Percentiles rank a stretch among this genome's conserved stretches.
Conservation (phyloP, 2,329 filamentous ascomycete genomes). For the Monosporascus sp. region DNA sequence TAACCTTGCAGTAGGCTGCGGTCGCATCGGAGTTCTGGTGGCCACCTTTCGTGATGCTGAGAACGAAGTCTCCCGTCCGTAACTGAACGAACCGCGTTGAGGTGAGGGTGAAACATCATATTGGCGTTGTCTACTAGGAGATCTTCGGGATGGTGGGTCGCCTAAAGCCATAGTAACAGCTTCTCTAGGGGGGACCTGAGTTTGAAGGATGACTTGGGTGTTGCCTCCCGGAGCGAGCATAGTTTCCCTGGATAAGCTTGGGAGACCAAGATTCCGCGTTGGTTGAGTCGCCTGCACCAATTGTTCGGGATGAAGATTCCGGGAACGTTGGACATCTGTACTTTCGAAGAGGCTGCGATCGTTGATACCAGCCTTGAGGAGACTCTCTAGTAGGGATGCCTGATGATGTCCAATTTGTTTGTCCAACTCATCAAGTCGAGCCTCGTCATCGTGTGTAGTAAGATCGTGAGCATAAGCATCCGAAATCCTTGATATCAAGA, state of each 20-base stretch:
- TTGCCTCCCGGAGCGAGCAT: slow-evolving; percentile 16
- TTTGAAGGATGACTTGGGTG: slow-evolving; percentile 48
- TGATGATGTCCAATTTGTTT: slow-evolving; percentile 40
- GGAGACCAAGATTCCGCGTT: slow-evolving; percentile 19
- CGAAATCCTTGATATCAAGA: slow-evolving; percentile 40
- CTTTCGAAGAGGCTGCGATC: slow-evolving; percentile 33
- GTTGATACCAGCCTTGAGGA: slow-evolving; percentile 42
- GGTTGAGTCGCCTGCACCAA: slow-evolving; percentile 42
- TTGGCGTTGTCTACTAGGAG: slow-evolving; percentile 4
- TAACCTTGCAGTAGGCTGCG: slow-evolving; percentile 8
- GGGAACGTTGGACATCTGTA: slow-evolving; percentile 9
- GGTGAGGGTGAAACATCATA: slow-evolving; percentile 7
- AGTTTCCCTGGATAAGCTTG: slow-evolving; percentile 27
- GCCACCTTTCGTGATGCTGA: slow-evolving; percentile 11
- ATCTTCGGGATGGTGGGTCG: slow-evolving; percentile 12
- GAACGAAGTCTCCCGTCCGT: slow-evolving; percentile 8
- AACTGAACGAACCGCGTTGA: slow-evolving; percentile 2
- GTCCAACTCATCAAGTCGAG: slow-evolving; percentile 42
- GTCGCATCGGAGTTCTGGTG: slow-evolving; percentile 6
- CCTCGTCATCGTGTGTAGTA: slow-evolving; percentile 48
- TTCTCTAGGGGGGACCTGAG: slow-evolving; percentile 33
- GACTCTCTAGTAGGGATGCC: slow-evolving; percentile 31
- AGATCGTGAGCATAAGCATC: slow-evolving; percentile 45
- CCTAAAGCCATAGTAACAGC: slow-evolving; percentile 9
- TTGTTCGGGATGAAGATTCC: slow-evolving; percentile 20